Base-by-base conservation (phyloP, 2,329 filamentous ascomycete species). In the Aspergillus aculeatus region DNA sequence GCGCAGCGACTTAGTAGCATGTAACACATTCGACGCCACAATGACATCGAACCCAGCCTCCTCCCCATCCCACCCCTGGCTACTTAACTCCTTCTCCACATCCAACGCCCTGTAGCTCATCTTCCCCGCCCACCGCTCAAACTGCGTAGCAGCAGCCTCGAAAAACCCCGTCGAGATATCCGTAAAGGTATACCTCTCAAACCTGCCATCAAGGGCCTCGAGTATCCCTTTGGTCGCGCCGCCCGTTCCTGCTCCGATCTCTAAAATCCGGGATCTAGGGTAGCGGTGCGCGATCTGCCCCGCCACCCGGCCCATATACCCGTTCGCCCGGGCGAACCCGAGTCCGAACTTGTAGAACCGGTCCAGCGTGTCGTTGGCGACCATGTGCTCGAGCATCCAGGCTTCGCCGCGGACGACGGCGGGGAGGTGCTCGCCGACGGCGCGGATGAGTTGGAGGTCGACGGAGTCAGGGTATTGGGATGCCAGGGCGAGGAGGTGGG, bases 141-240 rank as follows among this genome's bases (percentile, higher is more conserved):
- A 76, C 1, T 54, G 52, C 24, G 70, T 66, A 16, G 61, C 54
- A 0, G 76, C 76, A 3, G 69, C 66, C 19, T 73, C 71, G 53
- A 82, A 80, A 68, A 80, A 81, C 5, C 71, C 76, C 1, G 68
- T 50, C 0, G 77, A 79, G 11, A 81, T 73, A 59, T 82, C 80
- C 0, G 81, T 82, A 66, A 71, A 82, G 0, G 73, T 77, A 62
- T 81, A 82, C 1, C 64, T 67, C 12, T 63, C 61, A 41, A 73
- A 76, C 10, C 38, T 14, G 5, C 63, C n/a, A 2, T 66, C 70
- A 11, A 80, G 62, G 2, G 56, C 56, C 4, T 63, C 57, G 2
- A 82, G 64, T 10, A 81, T 68, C 3, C 54, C 61, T 6, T 70
- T 64, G 0, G 80, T 82, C 0, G 78, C 71, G 16, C 73, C 74